These are phyloP conservation scores for Medicago ruthenica DNA, from an alignment of 306 rosid genomes.

Conservation along the genomic window DNA sequence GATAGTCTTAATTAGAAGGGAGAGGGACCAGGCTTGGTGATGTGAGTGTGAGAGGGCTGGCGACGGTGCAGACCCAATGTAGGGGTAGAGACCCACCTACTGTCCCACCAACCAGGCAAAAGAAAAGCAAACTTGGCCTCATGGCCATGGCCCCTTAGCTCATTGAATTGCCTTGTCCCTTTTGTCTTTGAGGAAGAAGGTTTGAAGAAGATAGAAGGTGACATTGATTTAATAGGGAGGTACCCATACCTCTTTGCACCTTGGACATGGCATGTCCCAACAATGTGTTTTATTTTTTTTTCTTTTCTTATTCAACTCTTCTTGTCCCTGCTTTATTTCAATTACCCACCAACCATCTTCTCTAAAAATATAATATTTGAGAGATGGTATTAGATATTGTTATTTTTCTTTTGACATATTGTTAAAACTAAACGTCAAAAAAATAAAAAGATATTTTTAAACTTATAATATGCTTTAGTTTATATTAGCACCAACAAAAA, in stretches of 20 bases:
- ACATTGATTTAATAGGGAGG: conserved; percentile 48
- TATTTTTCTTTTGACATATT: too few relatives aligned
- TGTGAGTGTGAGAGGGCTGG: conserved; percentile 25
- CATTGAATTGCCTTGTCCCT: conserved; percentile 21
- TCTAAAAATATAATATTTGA: conserved; percentile 2
- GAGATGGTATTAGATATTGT: background rate
- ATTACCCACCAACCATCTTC: background rate
- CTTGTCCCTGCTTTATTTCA: conserved; percentile 20
- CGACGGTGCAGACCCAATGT: conserved; percentile 46
- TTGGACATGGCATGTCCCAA: conserved; percentile 58
- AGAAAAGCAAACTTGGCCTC: conserved; percentile 51
- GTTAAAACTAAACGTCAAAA: too few relatives aligned
- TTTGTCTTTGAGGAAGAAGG: conserved; percentile 41
- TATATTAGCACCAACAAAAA: background rate
- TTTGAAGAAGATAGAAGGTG: conserved; percentile 34
- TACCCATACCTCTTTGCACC: conserved; percentile 55
- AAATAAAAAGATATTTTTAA: too few relatives aligned
- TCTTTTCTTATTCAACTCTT: background rate
- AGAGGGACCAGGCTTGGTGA: conserved; percentile 34
- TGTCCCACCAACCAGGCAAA: conserved; percentile 30
- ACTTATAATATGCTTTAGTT: too few relatives aligned
- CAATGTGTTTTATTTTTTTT: conserved; percentile 28
- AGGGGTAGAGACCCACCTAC: conserved; percentile 30
- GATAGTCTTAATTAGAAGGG: conserved; percentile 40
- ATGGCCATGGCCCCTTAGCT: conserved; percentile 52